phyloP scores from a whole-genome alignment of 176 grass and related monocot genomes.

The Zizania latifolia region DNA sequence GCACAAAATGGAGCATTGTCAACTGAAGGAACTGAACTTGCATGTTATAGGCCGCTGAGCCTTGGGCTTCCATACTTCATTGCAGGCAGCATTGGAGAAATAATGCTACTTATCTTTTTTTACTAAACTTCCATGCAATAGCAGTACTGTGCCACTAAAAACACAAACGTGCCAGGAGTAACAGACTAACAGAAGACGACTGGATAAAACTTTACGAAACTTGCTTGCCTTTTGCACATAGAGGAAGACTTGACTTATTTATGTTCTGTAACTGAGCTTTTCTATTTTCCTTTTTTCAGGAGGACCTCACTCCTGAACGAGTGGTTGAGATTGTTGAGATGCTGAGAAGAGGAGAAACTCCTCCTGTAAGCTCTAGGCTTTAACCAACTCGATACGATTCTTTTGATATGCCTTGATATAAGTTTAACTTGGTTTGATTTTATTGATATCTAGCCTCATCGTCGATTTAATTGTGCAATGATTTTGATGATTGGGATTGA shows the following conservation, averaged over 20 bases:
- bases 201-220: neutral
- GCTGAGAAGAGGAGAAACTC: constrained; percentile 80
- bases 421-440: neutral
- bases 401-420: neutral
- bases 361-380: constrained; percentile 54
- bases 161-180: neutral
- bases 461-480: neutral
- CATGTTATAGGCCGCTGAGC: neutral
- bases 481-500: neutral
- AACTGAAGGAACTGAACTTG: neutral
- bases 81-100: neutral
- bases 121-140: neutral
- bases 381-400: neutral
- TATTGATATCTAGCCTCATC: neutral
- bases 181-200: neutral
- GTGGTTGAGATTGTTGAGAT: constrained; percentile 90
- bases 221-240: neutral
- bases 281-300: constrained; percentile 35
- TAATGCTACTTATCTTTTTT: neutral
- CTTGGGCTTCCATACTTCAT: neutral
- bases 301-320: constrained; percentile 78
- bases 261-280: neutral
- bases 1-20: neutral
- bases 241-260: neutral
- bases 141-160: neutral